phyloP scores from a whole-genome alignment of 2,329 filamentous ascomycete species.

The Microsporum canis region DNA sequence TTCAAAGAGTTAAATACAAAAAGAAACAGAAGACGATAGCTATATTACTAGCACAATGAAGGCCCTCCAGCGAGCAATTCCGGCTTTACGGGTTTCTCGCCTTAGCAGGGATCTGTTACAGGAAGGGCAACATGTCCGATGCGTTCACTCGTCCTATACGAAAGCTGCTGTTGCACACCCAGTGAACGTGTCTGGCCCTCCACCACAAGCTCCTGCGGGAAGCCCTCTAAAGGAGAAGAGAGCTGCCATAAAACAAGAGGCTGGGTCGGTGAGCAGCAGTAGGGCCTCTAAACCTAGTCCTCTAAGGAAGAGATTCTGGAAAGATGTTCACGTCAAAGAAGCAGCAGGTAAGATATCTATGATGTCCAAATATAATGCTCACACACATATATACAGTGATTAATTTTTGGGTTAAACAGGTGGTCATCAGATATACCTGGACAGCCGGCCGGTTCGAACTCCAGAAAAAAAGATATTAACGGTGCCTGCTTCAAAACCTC shows the following conservation, averaged over 20 bases:
- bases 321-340: conserved; percentile 61
- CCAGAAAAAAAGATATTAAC: conserved; percentile 60
- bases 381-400: neutral
- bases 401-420: neutral
- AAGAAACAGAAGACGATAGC: neutral
- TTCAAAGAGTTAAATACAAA: neutral
- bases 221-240: conserved; percentile 39
- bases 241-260: conserved; percentile 36
- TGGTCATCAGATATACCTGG: conserved; percentile 56
- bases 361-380: neutral
- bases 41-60: neutral
- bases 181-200: conserved; percentile 48
- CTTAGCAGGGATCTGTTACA: neutral
- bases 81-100: neutral
- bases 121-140: conserved; percentile 15
- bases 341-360: conserved; percentile 43
- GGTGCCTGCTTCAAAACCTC: conserved; percentile 62
- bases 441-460: conserved; percentile 66
- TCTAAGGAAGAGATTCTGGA: conserved; percentile 74
- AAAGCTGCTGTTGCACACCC: conserved; percentile 46
- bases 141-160: conserved; percentile 25
- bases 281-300: conserved; percentile 29
- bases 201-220: conserved; percentile 43
- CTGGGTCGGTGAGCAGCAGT: conserved; percentile 22
- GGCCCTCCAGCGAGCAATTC: neutral